Evolutionary conservation across 352 stramenopile species (phyloP), one percentile per base, ranked within the genome.

Genomic region (Sclerospora graminicola): DNA sequence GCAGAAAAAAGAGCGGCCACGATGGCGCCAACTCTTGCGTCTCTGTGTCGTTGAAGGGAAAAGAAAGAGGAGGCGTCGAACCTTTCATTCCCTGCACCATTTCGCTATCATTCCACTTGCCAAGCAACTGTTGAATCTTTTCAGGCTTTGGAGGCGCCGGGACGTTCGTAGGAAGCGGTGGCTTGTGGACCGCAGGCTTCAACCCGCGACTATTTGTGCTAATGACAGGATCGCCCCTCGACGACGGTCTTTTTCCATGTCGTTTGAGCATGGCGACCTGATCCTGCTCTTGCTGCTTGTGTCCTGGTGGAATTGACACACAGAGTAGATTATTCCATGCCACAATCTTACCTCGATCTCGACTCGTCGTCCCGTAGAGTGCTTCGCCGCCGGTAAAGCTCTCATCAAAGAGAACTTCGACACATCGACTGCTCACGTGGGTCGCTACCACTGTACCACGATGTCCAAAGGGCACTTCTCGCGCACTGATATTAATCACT

Each of bases 391-490:
- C 97, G 10, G 98, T 97, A 48, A 99, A 99, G 33, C 96, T 89
- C 61, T 89, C 69, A 50, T 94, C 84, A 48, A 99, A 98, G 4
- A 99, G 80, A 23, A 99, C 90, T 60, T 99, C 97, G 9, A 99
- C 95, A 56, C 92, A 98, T 40, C 85, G 91, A 45, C 84, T 98
- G 43, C 81, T 87, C 49, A 97, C 78, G 60, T 99, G 96, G 11
- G 96, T 97, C 4, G 89, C 91, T 45, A 99, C 89, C 38, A 99
- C 94, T 14, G 95, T 98, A n/a, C 96, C 97, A 48, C 92, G 82
- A 16, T 95, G 78, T 14, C 96, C 96, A 60, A 99, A 98, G 4
- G 97, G 96, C 18, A 98, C 91, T 30, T 88, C 92, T 43, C 81
- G 86, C 2, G 84, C 90, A 35, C 75, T 95, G 19, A 99, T 83